These are phyloP conservation scores for Penicillium turbatum DNA, from an alignment of 495 filamentous ascomycete species.

Conservation along the genomic window DNA sequence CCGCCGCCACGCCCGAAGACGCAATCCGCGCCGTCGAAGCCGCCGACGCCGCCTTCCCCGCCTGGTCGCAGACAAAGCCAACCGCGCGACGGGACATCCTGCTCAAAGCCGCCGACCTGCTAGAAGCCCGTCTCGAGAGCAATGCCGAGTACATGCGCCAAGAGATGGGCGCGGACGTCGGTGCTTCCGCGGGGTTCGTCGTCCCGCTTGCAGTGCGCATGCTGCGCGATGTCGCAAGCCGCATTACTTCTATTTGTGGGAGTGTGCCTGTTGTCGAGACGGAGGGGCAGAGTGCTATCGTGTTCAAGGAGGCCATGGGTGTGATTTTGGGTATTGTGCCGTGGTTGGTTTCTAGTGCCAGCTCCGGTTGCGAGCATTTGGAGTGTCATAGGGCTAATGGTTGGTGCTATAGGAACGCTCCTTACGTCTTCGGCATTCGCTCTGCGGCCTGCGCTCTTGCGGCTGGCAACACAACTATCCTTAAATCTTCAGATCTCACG, in stretches of 20 bases:
- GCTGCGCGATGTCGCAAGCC: constrained; percentile 66
- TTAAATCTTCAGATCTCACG: constrained; percentile 71
- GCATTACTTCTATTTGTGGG: constrained; percentile 58
- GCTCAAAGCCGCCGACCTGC: constrained; percentile 63
- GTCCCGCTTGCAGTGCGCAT: constrained; percentile 53
- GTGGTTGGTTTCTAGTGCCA: constrained; percentile 47
- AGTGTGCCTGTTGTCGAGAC: constrained; percentile 55
- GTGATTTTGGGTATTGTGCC: constrained; percentile 79
- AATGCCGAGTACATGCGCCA: constrained; percentile 58
- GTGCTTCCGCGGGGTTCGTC: constrained; percentile 55
- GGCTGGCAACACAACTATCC: constrained; percentile 71
- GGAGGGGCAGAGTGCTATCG: constrained; percentile 56
- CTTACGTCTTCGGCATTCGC: constrained; percentile 64
- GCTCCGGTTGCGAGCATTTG: background rate
- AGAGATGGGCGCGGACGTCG: constrained; percentile 61
- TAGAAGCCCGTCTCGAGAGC: constrained; percentile 58
- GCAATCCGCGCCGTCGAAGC: constrained; percentile 60
- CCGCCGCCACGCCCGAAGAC: constrained; percentile 58
- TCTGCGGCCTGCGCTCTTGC: constrained; percentile 71
- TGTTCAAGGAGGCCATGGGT: constrained; percentile 75
- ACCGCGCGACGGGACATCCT: constrained; percentile 66
- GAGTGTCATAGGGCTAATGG: background rate
- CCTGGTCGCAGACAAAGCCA: constrained; percentile 66
- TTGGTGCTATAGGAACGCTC: constrained; percentile 49
- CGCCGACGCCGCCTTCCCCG: constrained; percentile 62